A percentile compares a stretch with the other conserved stretches of the same genome.
phyloP scores from a whole-genome alignment of 495 filamentous ascomycete genomes.

The Terfezia claveryi region DNA sequence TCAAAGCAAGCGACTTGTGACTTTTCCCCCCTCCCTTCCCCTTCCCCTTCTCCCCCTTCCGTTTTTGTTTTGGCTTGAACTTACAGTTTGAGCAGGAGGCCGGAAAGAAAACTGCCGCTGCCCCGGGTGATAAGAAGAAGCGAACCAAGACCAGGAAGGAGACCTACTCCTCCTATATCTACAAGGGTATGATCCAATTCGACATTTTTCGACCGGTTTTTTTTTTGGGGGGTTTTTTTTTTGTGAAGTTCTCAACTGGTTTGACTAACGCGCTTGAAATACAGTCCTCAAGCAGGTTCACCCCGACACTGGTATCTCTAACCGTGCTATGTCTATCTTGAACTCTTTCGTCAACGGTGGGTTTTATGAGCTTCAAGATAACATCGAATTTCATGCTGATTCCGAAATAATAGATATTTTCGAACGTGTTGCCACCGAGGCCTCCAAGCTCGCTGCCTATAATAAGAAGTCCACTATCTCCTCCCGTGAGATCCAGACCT shows the following conservation, averaged over 20 bases:
- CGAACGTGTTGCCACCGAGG: slow-evolving; percentile 96
- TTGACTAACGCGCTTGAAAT: slow-evolving; percentile 12
- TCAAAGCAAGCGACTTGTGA: background rate
- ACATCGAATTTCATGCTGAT: background rate
- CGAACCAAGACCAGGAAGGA: slow-evolving; percentile 99
- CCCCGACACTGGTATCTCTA: slow-evolving; percentile 99
- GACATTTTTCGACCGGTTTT: slow-evolving; percentile 1
- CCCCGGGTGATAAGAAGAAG: slow-evolving; percentile 98
- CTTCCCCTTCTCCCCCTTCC: too few relatives aligned
- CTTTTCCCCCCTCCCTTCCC: background rate
- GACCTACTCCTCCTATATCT: slow-evolving; percentile 99
- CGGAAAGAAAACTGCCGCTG: slow-evolving; percentile 91
- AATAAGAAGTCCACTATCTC: slow-evolving; percentile 99
- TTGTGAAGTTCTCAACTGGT: too few relatives aligned
- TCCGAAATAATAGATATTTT: slow-evolving; percentile 60
- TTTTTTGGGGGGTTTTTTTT: too few relatives aligned
- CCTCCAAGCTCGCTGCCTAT: slow-evolving; percentile 96
- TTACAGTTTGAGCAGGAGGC: slow-evolving; percentile 34
- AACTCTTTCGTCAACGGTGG: slow-evolving; percentile 99
- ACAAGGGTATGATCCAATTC: slow-evolving; percentile 59
- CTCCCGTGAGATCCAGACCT: slow-evolving; percentile 97
- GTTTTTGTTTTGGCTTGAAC: slow-evolving; percentile 4
- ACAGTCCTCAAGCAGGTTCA: slow-evolving; percentile 98
- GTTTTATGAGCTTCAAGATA: slow-evolving; percentile 14
- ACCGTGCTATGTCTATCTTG: slow-evolving; percentile 97